Base-by-base conservation (phyloP, 2,329 filamentous ascomycete species). In the Aspergillus vadensis region DNA sequence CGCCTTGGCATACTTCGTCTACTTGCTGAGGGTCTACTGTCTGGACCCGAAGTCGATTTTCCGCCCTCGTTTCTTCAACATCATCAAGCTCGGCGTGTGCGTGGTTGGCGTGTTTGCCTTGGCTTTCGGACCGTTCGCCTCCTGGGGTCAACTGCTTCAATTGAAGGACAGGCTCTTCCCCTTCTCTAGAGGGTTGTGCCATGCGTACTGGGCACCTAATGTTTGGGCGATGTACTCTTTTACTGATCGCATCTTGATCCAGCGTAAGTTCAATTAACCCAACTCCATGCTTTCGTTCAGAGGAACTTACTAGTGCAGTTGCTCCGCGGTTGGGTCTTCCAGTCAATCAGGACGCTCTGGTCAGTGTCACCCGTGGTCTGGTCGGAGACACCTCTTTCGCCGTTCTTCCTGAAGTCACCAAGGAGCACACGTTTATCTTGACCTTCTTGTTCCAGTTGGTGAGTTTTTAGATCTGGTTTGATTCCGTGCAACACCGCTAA, bases 141-240 rank as follows among this genome's bases (percentile, higher is more conserved):
- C 88, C 61, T 89, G 89, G 86, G 87, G 86, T 8, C 95, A 98
- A 77, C 85, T 97, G 15, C 85, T 89, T 12, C 95, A 98, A 78
- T 82, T 99, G 21, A 77, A 95, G 61, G 89, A 87, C 71, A 85
- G 95, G 38, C 80, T 99, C 8, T 99, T 99, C 70, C 95, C 95
- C 0, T 99, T 99, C 75, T 92, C 92, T 1, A 85, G 95, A 61
- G 95, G 95, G 0, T 81, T 99, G 4, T 98, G 94, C 74, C 95
- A 99, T 79, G 95, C 95, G 0, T 99, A 99, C 76, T 99, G 95
- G 95, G 95, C 95, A 12, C 93, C 95, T 0, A 99, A 99, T 68
- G 81, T 97, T 1, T 99, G 95, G 95, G 94, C 95, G 0, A 85
- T 98, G 73, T 99, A 99, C 77, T 97, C 95, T 0, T 97, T 98